These are phyloP conservation scores for Colletotrichum noveboracense DNA, from an alignment of 2,329 filamentous ascomycete species.

Conservation along the genomic window DNA sequence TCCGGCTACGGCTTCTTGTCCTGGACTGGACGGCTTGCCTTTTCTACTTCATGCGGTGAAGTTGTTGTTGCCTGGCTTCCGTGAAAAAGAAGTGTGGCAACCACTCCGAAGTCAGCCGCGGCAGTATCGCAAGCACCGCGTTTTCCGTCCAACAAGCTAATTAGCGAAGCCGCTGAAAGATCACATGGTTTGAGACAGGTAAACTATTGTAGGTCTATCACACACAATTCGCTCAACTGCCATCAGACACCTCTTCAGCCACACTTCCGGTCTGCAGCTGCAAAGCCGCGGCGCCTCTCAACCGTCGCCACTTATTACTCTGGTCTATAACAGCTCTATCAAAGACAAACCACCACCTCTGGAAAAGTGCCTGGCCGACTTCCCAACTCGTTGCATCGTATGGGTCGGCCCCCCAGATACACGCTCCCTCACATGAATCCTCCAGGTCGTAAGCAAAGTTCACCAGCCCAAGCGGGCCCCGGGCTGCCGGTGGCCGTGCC, in stretches of 20 bases:
- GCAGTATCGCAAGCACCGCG: neutral
- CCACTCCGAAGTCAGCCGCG: neutral
- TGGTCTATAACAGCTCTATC: constrained; percentile 57
- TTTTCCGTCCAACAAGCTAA: neutral
- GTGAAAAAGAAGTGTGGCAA: neutral
- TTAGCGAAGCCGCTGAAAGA: neutral
- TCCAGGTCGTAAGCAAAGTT: constrained; percentile 63
- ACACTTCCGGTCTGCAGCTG: neutral
- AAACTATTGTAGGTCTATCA: neutral
- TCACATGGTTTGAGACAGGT: neutral
- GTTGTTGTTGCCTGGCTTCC: neutral
- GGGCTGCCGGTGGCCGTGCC: constrained; percentile 51
- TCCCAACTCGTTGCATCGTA: constrained; percentile 58
- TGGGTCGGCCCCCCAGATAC: constrained; percentile 55
- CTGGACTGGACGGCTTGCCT: neutral
- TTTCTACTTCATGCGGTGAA: neutral
- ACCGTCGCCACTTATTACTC: constrained; percentile 55
- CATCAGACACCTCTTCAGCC: neutral
- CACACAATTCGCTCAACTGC: neutral
- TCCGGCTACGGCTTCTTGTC: neutral
- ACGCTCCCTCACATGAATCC: constrained; percentile 55
- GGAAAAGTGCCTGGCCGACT: constrained; percentile 62
- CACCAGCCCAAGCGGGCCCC: constrained; percentile 50
- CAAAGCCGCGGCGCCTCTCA: constrained; percentile 44
- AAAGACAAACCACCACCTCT: constrained; percentile 66